These are phyloP conservation scores for Kazachstania sp. DNA, from an alignment of 1,139 yeast species.

Conservation along the genomic window DNA sequence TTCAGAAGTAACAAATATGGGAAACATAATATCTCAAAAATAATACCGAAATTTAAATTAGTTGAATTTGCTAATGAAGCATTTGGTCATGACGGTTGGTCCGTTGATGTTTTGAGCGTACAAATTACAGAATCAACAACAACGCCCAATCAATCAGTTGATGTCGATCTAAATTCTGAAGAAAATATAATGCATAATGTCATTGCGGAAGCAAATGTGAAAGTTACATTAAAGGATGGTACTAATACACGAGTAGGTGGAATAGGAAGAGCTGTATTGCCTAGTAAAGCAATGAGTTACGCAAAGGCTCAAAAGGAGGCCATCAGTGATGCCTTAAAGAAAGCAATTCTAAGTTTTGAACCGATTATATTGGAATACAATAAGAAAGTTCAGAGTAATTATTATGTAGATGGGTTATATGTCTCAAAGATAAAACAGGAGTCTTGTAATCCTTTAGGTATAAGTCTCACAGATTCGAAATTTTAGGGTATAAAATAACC, in stretches of 20 bases:
- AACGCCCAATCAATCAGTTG: slow-evolving; percentile 4
- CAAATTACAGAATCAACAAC: slow-evolving; percentile 16
- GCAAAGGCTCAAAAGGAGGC: slow-evolving; percentile 29
- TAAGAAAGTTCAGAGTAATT: slow-evolving; percentile 22
- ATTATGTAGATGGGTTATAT: slow-evolving; percentile 27
- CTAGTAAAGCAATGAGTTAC: slow-evolving; percentile 24
- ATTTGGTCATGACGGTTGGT: slow-evolving; percentile 32
- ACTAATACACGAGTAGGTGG: slow-evolving; percentile 27
- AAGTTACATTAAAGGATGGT: slow-evolving; percentile 27
- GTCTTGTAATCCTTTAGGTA: slow-evolving; percentile 1
- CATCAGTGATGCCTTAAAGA: slow-evolving; percentile 25
- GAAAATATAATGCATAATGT: slow-evolving; percentile 15
- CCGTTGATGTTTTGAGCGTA: slow-evolving; percentile 21
- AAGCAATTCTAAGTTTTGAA: slow-evolving; percentile 25
- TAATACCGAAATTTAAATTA: slow-evolving; percentile 26
- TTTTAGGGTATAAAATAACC: background rate
- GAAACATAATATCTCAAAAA: slow-evolving; percentile 23
- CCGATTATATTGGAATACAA: slow-evolving; percentile 24
- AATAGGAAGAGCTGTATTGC: slow-evolving; percentile 20
- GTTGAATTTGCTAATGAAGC: slow-evolving; percentile 27
- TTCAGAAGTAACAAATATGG: slow-evolving; percentile 26
- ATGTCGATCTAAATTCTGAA: background rate
- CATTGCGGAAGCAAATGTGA: slow-evolving; percentile 26
- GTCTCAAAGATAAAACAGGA: slow-evolving; percentile 13
- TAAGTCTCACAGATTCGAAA: background rate